Conservation (phyloP, 257 asterid genomes). For the Plantago major region DNA sequence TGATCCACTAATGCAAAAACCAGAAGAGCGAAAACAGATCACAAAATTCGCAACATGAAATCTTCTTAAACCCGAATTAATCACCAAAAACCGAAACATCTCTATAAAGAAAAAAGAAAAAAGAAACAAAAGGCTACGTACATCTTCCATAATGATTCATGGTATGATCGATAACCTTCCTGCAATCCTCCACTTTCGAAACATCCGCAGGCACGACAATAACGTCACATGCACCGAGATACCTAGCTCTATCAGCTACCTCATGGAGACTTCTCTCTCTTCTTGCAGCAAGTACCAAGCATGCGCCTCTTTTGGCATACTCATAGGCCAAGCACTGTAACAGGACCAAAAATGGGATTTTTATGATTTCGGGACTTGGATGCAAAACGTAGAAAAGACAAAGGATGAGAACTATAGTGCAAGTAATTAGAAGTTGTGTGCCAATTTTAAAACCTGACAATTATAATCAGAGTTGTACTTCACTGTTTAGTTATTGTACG, state of each 20-base stretch:
- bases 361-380: no score
- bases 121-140: neutral
- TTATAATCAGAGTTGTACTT: no score
- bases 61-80: no score
- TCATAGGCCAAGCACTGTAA: slow-evolving; percentile 55
- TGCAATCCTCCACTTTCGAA: slow-evolving; percentile 47
- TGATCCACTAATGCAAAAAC: slow-evolving; percentile 52
- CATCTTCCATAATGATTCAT: slow-evolving; percentile 57
- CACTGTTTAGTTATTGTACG: no score
- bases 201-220: slow-evolving; percentile 44
- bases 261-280: slow-evolving; percentile 43
- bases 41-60: neutral
- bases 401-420: no score
- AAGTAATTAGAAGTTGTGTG: no score
- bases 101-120: no score
- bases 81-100: neutral
- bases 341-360: neutral
- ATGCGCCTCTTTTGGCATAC: slow-evolving; percentile 63
- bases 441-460: no score
- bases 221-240: slow-evolving; percentile 49
- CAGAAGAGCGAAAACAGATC: neutral
- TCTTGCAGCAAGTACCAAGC: slow-evolving; percentile 50
- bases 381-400: no score
- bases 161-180: slow-evolving; percentile 43
- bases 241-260: slow-evolving; percentile 50